Evolutionary conservation across 2,329 filamentous ascomycete genomes (phyloP), one percentile per base, ranked within the genome.

Genomic region (Epichloe amarillans): DNA sequence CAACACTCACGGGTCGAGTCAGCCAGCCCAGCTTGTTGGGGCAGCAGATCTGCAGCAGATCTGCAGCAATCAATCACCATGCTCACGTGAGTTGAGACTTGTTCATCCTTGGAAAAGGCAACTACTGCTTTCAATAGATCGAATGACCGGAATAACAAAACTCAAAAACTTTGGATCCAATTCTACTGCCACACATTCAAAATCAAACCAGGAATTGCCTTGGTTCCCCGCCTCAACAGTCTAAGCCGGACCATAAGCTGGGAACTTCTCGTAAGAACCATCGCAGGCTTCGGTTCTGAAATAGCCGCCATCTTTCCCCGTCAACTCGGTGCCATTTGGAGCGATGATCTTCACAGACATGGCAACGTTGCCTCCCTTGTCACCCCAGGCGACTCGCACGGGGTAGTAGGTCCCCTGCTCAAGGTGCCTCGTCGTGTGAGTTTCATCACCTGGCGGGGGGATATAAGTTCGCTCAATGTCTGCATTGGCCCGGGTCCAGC

Each of bases 281-380:
- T 54, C 52, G 46, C 52, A 54, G 4, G 52, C 52, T 45, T 54
- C 52, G 30, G 52, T 54, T 38, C 52, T 46, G 17, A 54, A 54
- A 40, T 54, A 54, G 11, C 52, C 52, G 33, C 47, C 50, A 35
- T 54, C 50, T 45, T 49, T 33, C 23, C 52, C 52, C 15, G 52
- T 54, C 50, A 54, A 50, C 23, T 54, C 52, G 12, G 42, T 52
- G 7, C 52, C 52, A 30, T 50, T 54, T 12, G 52, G 52, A n/a
- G 52, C 50, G 12, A 46, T 44, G 23, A 54, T 54, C 26, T 44
- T 54, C n/a, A 54, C 52, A 14, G 52, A 54, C 50, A 54, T 47
- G 46, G 52, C 52, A 30, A 48, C 46, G 10, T 38, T 54, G 44
- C 52, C 52, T 19, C 52, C 36, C 36, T 54, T 54, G 35, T 54